These are phyloP conservation scores for Phyllostachys edulis DNA, from an alignment of 176 grass and related monocot species.

Conservation along the genomic window DNA sequence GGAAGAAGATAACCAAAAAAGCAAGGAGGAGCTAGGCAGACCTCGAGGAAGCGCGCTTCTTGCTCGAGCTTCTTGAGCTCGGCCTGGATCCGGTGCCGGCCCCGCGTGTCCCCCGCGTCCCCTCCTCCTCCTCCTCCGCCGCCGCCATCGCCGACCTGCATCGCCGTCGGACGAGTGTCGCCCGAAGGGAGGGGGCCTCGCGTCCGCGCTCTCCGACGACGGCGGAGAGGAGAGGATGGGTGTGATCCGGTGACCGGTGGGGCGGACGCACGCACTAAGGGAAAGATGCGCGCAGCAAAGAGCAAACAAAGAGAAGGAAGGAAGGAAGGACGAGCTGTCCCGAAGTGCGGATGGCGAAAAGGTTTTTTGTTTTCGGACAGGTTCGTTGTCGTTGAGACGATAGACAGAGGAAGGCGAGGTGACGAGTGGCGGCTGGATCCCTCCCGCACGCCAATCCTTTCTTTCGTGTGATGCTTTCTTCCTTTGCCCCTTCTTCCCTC, in stretches of 20 bases:
- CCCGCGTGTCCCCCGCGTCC: conserved; percentile 36
- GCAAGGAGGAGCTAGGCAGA: neutral
- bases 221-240: neutral
- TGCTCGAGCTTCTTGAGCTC: conserved; percentile 72
- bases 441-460: too few species aligned
- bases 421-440: too few species aligned
- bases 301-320: neutral
- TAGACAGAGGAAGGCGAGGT: neutral
- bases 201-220: neutral
- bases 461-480: too few species aligned
- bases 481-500: too few species aligned
- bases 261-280: neutral
- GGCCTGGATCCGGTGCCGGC: conserved; percentile 66
- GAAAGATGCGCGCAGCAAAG: conserved; percentile 8
- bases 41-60: conserved; percentile 62
- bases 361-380: conserved; percentile 24
- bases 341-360: conserved; percentile 39
- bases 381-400: neutral
- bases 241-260: conserved; percentile 12
- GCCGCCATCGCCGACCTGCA: conserved; percentile 36
- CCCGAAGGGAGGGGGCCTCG: neutral
- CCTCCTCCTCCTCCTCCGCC: neutral
- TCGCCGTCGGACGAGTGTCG: conserved; percentile 15
- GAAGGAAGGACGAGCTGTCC: neutral
- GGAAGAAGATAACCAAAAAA: neutral